Conservation (phyloP, 2,329 filamentous ascomycete genomes). For the Curvularia spicifera region DNA sequence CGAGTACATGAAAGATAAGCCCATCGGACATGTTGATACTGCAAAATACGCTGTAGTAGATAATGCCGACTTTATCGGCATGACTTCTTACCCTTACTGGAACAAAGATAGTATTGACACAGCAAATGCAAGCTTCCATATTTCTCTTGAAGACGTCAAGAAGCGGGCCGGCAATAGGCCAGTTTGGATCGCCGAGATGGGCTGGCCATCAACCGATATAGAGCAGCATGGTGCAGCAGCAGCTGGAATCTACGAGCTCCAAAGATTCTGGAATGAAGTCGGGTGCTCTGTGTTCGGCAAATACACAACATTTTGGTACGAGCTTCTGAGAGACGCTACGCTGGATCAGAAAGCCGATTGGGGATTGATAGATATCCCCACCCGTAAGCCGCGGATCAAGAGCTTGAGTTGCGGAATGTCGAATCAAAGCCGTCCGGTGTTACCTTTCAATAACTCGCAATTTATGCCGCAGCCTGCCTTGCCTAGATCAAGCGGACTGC, state of each 20-base stretch:
- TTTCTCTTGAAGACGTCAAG: slow-evolving; percentile 29
- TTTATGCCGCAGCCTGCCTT: background rate
- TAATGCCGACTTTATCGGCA: slow-evolving; percentile 43
- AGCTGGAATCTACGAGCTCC: slow-evolving; percentile 30
- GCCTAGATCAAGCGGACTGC: background rate
- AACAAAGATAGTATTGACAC: slow-evolving; percentile 39
- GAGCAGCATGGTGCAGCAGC: slow-evolving; percentile 17
- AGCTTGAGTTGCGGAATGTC: slow-evolving; percentile 28
- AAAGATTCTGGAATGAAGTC: slow-evolving; percentile 40
- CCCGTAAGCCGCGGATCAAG: slow-evolving; percentile 26
- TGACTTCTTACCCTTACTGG: slow-evolving; percentile 47
- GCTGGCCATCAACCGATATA: slow-evolving; percentile 37
- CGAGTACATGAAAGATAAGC: slow-evolving; percentile 47
- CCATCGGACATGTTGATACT: slow-evolving; percentile 50
- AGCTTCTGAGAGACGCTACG: slow-evolving; percentile 35
- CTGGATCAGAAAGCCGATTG: slow-evolving; percentile 32
- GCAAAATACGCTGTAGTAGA: slow-evolving; percentile 32
- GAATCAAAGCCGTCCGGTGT: background rate
- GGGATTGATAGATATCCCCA: slow-evolving; percentile 30
- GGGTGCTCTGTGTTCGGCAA: slow-evolving; percentile 41
- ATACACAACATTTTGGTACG: slow-evolving; percentile 45
- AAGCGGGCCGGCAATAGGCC: slow-evolving; percentile 28
- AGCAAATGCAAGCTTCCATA: slow-evolving; percentile 48
- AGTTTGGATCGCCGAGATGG: slow-evolving; percentile 48
- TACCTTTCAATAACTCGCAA: slow-evolving; percentile 2